Base-by-base conservation (phyloP, 805 yeast species). In the Kodamaea leandrae region DNA sequence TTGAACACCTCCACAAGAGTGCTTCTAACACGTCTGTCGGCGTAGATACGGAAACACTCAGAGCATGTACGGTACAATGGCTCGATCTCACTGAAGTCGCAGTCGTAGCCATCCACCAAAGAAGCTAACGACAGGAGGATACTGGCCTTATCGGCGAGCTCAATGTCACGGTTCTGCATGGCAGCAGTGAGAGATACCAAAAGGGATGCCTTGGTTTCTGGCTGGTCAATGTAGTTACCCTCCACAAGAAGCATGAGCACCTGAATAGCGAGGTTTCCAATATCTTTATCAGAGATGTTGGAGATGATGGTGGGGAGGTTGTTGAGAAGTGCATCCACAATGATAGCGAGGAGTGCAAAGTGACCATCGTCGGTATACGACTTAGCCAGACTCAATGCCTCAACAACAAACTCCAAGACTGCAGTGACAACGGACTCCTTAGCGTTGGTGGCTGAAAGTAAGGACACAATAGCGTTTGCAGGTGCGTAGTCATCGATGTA, bases 351-450 rank as follows among this genome's bases (percentile, higher is more conserved):
- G 4, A 80, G 61, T 3, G 74, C 69, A 32, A 68, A 66, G 49
- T 70, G 78, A 6, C 48, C 37, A 13, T 73, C 76, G 29, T 70
- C 58, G 7, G 48, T 39, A 2, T 63, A 52, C 5, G 21, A 21
- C 25, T n/a, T 16, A n/a, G 68, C 55, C 23, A 68, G 62, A n/a
- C 61, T 63, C 29, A 78, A 62, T 4, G 83, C 64, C 35, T 71
- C 60, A 25, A 67, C 60, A 25, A 78, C 63, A 50, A 83, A 83
- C 24, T 74, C 76, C 34, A 85, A 58, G 7, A 82, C 75, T n/a
- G 66, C 59, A 2, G 64, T 52, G 7, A 82, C 52, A 2, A 88
- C 96, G 1, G 79, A 44, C 28, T 81, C 87, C 54, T 89, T 90
- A 2, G 84, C 82, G 42, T 76, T 70, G 1, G 62, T 57, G 50